Conservation (phyloP, 352 stramenopile genomes). For the Globisporangium orthogonon region DNA sequence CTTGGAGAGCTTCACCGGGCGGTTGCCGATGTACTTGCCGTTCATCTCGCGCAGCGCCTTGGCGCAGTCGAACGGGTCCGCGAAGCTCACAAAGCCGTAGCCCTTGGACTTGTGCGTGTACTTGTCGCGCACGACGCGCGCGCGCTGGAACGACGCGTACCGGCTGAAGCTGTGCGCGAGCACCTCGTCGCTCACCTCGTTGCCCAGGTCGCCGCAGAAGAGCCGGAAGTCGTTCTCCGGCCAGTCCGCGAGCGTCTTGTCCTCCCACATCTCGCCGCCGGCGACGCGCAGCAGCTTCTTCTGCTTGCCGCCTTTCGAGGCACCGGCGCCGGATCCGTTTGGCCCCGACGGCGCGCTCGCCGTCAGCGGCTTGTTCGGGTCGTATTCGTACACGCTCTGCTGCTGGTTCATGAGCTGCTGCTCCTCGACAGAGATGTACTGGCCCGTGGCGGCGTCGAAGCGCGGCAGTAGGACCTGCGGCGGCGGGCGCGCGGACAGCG, state of each 20-base stretch:
- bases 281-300: conserved; percentile 66
- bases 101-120: conserved; percentile 87
- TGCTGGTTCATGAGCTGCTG: conserved; percentile 79
- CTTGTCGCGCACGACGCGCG: conserved; percentile 82
- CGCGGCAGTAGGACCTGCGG: conserved; percentile 19
- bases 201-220: conserved; percentile 94
- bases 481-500: background rate
- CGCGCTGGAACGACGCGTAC: conserved; percentile 73
- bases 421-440: conserved; percentile 57
- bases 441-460: conserved; percentile 65
- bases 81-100: conserved; percentile 95
- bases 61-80: conserved; percentile 92
- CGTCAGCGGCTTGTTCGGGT: conserved; percentile 42
- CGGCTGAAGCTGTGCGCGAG: conserved; percentile 67
- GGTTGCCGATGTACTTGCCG: conserved; percentile 93
- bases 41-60: conserved; percentile 95
- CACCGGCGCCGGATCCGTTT: background rate
- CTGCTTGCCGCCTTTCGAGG: conserved; percentile 6
- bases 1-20: conserved; percentile 93
- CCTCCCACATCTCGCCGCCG: conserved; percentile 89
- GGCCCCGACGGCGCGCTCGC: background rate
- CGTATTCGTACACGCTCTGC: conserved; percentile 83
- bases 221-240: conserved; percentile 95
- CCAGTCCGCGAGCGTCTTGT: conserved; percentile 91
- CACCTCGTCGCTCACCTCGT: conserved; percentile 89